phyloP scores from a whole-genome alignment of 2,329 filamentous ascomycete genomes.

The Gyromitra esculenta region DNA sequence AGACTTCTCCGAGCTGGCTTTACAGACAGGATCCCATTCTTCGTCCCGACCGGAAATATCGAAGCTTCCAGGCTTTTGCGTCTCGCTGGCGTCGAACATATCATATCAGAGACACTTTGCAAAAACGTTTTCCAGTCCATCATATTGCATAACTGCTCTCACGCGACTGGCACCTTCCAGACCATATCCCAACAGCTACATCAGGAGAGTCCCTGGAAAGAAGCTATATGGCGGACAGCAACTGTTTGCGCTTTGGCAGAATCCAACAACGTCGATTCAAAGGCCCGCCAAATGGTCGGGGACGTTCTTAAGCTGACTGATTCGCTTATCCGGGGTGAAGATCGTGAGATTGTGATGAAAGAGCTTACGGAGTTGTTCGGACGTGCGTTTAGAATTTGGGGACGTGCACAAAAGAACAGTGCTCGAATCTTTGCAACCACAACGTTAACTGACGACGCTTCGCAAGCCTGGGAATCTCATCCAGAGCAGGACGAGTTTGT shows the following conservation, averaged over 20 bases:
- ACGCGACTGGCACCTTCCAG: slow-evolving; percentile 21
- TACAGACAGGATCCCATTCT: slow-evolving; percentile 26
- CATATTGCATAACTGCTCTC: slow-evolving; percentile 2
- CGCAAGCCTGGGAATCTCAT: slow-evolving; percentile 18
- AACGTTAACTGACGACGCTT: background rate
- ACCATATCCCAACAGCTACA: slow-evolving; percentile 20
- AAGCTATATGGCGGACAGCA: slow-evolving; percentile 33
- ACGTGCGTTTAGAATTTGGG: slow-evolving; percentile 29
- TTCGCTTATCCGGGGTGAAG: slow-evolving; percentile 21
- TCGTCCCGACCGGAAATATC: slow-evolving; percentile 24
- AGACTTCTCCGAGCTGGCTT: slow-evolving; percentile 19
- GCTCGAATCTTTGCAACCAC: slow-evolving; percentile 31
- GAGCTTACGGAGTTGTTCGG: slow-evolving; percentile 23
- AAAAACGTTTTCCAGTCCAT: slow-evolving; percentile 29
- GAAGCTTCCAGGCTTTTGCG: slow-evolving; percentile 29
- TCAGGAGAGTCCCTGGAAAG: slow-evolving; percentile 29
- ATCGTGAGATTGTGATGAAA: slow-evolving; percentile 7
- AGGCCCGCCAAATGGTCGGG: slow-evolving; percentile 3
- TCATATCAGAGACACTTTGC: slow-evolving; percentile 36
- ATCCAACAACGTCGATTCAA: background rate
- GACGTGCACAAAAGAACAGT: slow-evolving; percentile 20
- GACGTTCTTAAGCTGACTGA: slow-evolving; percentile 20
- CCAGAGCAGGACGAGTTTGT: slow-evolving; percentile 32
- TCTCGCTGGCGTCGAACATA: slow-evolving; percentile 29
- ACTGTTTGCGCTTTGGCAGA: slow-evolving; percentile 11